Percentiles rank a stretch among this genome's conserved stretches.
phyloP scores from a whole-genome alignment of 192 early-diverging fungal genomes.

The Spizellomyces sp. region DNA sequence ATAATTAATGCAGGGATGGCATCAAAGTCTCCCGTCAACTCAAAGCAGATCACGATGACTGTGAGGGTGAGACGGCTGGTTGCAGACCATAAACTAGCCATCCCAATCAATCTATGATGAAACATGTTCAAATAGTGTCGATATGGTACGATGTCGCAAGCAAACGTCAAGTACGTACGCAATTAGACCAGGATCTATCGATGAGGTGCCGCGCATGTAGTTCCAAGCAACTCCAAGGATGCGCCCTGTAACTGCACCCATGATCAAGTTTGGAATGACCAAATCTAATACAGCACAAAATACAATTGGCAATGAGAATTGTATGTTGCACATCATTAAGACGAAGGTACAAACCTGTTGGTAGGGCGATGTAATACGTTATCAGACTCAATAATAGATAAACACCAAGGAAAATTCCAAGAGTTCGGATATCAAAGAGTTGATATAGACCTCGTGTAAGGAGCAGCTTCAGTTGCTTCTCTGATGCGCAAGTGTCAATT shows the following conservation, averaged over 20 bases:
- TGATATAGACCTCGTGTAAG: conserved; percentile 34
- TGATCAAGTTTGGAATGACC: conserved; percentile 47
- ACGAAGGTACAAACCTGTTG: conserved; percentile 29
- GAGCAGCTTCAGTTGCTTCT: conserved; percentile 41
- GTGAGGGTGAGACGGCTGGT: conserved; percentile 41
- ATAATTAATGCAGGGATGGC: conserved; percentile 35
- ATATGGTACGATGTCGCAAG: too few relatives aligned
- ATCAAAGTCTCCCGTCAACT: conserved; percentile 43
- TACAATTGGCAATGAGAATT: not conserved
- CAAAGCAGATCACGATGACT: conserved; percentile 37
- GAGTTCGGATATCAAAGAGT: conserved; percentile 22
- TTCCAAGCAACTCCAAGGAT: conserved; percentile 35
- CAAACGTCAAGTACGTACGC: not conserved
- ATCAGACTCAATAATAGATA: conserved; percentile 32
- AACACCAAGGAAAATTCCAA: conserved; percentile 35
- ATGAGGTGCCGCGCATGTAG: conserved; percentile 1
- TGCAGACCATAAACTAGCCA: conserved; percentile 39
- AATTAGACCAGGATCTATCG: conserved; percentile 36
- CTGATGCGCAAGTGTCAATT: not conserved
- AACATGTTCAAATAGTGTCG: too few relatives aligned
- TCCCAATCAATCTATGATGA: conserved; percentile 24
- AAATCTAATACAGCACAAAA: conserved; percentile 24
- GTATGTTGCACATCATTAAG: not conserved
- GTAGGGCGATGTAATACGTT: conserved; percentile 46
- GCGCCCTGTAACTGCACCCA: conserved; percentile 39